Evolutionary conservation across 371 early-diverging fungal species (phyloP), one percentile per base, ranked within the genome.

Genomic region (Choanephora cucurbitarum): DNA sequence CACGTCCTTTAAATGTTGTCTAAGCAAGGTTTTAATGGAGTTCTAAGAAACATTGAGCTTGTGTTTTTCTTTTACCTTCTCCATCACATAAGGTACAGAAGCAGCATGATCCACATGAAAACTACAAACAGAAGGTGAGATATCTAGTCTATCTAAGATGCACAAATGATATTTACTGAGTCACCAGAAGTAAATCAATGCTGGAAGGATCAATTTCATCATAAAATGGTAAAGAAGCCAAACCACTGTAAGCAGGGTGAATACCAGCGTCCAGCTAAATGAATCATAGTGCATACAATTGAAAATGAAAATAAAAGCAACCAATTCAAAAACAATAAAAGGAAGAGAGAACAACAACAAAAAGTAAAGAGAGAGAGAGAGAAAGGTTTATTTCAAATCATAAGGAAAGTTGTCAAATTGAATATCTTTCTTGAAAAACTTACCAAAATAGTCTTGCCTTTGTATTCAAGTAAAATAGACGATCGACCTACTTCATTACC

Each of bases 61-160:
- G n/a, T n/a, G n/a, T n/a, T n/a, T n/a, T n/a, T n/a, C n/a, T n/a
- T n/a, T n/a, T n/a, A 91, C 93, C 73, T 92, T 94, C 74, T 99
- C 98, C 80, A 98, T 93, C 54, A 99, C 88, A 69, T 98, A 99
- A 41, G 99, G 99, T 2, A 99, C 87, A 3, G 96, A 94, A 15
- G 98, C 99, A n/a, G 99, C 98, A 74, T 99, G 99, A 72, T 99
- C 99, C 53, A 99, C 86, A 70, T 99, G 99, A 59, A 99, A 99
- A 75, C 93, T 94, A 73, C 19, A 23, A 48, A 10, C 23, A 32
- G 41, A 44, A 45, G 10, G 51, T 6, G 7, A 44, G 19, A 22
- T 6, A 40, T 14, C 39, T 37, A 19, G 11, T n/a, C 13, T 24
- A 45, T 57, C 23, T 21, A 22, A 24, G 41, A 33, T 17, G 31